Base-by-base conservation (phyloP, 2,329 filamentous ascomycete species). In the Conoideocrella luteorostrata region DNA sequence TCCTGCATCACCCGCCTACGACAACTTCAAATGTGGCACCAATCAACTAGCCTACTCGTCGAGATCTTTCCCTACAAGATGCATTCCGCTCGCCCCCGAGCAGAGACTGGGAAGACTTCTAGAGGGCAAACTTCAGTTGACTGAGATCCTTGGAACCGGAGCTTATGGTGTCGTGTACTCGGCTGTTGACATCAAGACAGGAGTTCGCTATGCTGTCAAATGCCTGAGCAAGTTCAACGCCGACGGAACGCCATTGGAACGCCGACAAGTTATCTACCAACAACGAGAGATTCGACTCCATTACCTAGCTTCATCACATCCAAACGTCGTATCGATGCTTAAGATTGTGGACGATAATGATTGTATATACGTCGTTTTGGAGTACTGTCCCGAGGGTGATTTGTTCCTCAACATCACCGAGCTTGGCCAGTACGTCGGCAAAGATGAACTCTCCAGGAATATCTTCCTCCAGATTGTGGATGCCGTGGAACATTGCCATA, bases 341-440 rank as follows among this genome's bases (percentile, higher is more conserved):
- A 90, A 93, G 74, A 95, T 97, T 60, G 80, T 97, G 71, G 88
- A 95, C 66, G 84, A 86, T 58, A 74, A 79, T 48, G 89, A 96
- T 65, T 96, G 89, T 75, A 94, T 90, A 51, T 97, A 88, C 68
- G 91, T 97, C 56, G 86, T 98, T 52, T 78, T 98, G 63, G 93
- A 98, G 66, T 97, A 90, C 66, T 97, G 91, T 70, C 88, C 89
- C 6, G 93, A 97, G 65, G 93, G 93, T 60, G 93, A 98, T 64
- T 70, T 98, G 52, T 98, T 98, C 69, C 85, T 86, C 64, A 96
- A 94, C 70, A 98, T 98, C 68, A 97, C 93, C 49, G 91, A 97
- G 67, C 81, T 86, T 59, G 87, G 89, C 62, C 87, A 88, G 64
- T 98, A 95, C 65, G 83, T 95, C 57, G 87, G 88, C 68, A 90